These are phyloP conservation scores for Corymbia citriodora DNA, from an alignment of 441 rosid species.

Conservation along the genomic window DNA sequence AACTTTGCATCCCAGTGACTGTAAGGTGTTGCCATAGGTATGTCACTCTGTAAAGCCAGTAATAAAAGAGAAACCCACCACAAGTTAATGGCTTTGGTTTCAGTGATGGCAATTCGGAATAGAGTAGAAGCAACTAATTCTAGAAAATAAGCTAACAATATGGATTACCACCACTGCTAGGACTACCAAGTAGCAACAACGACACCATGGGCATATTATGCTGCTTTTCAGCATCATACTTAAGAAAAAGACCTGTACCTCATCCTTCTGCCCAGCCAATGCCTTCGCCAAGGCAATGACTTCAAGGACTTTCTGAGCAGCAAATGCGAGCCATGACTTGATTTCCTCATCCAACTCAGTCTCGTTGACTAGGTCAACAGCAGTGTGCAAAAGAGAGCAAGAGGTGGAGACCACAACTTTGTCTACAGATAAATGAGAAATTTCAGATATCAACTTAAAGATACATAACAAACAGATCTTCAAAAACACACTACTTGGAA, in stretches of 20 bases:
- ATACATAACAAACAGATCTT: background rate
- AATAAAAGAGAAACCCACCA: background rate
- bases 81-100: too few species aligned
- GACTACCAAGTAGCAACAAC: background rate
- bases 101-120: too few species aligned
- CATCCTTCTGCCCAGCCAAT: background rate
- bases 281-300: background rate
- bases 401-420: conserved; percentile 9
- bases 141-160: background rate
- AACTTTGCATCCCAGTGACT: too few species aligned
- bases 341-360: conserved; percentile 1
- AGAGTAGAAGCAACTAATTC: background rate
- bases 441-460: background rate
- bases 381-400: background rate
- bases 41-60: background rate
- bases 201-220: too few species aligned
- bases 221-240: too few species aligned
- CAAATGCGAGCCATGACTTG: conserved; percentile 7
- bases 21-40: too few species aligned
- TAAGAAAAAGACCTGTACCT: background rate
- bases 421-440: background rate
- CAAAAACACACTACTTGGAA: background rate
- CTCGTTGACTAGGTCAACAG: background rate
- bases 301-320: conserved; percentile 3
- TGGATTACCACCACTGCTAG: background rate